phyloP scores from a whole-genome alignment of 768 basidiomycete species.

The Mycena amicta region DNA sequence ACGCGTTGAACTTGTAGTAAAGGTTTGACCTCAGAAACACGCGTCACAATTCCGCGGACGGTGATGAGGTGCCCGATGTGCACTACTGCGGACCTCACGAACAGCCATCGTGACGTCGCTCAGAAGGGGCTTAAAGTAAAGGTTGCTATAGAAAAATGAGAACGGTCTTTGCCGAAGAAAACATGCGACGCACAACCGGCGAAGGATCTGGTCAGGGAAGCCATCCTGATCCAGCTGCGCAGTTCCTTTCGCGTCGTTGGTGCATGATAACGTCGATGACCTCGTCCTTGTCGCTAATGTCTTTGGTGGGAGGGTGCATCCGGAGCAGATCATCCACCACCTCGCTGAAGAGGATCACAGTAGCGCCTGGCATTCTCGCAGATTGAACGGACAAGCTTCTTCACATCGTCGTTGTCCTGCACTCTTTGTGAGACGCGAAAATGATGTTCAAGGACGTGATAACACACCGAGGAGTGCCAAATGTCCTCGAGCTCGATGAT shows the following conservation, averaged over 20 bases:
- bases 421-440: conserved; percentile 12
- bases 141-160: conserved; percentile 58
- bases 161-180: conserved; percentile 13
- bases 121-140: conserved; percentile 90
- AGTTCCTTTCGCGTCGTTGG: conserved; percentile 88
- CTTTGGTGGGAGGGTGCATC: conserved; percentile 76
- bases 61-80: conserved; percentile 94
- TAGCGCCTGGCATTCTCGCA: conserved; percentile 88
- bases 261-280: conserved; percentile 97
- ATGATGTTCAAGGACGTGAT: no score
- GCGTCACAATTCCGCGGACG: conserved; percentile 96
- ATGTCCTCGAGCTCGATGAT: conserved; percentile 90
- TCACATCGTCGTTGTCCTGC: conserved; percentile 69
- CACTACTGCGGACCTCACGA: conserved; percentile 80
- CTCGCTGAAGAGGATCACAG: conserved; percentile 82
- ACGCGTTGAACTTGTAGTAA: conserved; percentile 95
- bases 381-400: conserved; percentile 81
- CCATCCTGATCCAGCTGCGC: conserved; percentile 77
- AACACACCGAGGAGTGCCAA: conserved; percentile 52
- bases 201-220: conserved; percentile 89
- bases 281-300: conserved; percentile 89
- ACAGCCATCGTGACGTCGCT: conserved; percentile 82
- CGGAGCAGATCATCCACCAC: conserved; percentile 85
- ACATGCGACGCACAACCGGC: conserved; percentile 82
- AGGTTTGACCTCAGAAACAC: conserved; percentile 98